Conservation (phyloP, 352 stramenopile species). For the Pythium periplocum region DNA sequence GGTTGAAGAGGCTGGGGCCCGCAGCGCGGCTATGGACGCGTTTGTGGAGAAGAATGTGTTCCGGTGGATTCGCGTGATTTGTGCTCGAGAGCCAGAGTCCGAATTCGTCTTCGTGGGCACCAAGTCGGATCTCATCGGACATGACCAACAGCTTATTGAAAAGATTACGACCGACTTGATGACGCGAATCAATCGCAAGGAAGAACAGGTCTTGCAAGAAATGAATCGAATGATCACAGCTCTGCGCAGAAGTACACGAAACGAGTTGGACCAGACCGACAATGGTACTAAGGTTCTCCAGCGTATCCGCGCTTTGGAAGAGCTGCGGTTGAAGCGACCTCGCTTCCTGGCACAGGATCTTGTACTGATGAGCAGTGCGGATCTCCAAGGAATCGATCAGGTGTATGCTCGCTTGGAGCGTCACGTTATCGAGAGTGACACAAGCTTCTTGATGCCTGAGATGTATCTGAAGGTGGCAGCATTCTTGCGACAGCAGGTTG, state of each 20-base stretch:
- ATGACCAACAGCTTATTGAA: neutral
- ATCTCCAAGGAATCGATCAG: conserved; percentile 3
- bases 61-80: conserved; percentile 13
- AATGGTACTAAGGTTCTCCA: neutral
- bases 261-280: neutral
- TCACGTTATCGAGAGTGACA: conserved; percentile 7
- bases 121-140: conserved; percentile 10
- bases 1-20: neutral
- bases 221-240: neutral
- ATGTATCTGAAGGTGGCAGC: conserved; percentile 11
- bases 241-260: neutral
- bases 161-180: conserved; percentile 5
- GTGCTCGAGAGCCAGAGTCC: conserved; percentile 12
- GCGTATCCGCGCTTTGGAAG: neutral
- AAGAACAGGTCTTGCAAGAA: conserved; percentile 5
- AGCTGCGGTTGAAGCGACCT: neutral
- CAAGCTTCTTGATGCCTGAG: conserved; percentile 10
- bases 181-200: conserved; percentile 1
- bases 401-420: conserved; percentile 5
- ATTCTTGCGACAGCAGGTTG: conserved; percentile 5
- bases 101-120: conserved; percentile 15
- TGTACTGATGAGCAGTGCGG: conserved; percentile 10
- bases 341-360: conserved; percentile 5
- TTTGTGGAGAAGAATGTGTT: conserved; percentile 14
- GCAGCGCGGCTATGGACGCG: conserved; percentile 3